Conservation (phyloP, 140 eudicot species). For the Flaveria floridana region DNA sequence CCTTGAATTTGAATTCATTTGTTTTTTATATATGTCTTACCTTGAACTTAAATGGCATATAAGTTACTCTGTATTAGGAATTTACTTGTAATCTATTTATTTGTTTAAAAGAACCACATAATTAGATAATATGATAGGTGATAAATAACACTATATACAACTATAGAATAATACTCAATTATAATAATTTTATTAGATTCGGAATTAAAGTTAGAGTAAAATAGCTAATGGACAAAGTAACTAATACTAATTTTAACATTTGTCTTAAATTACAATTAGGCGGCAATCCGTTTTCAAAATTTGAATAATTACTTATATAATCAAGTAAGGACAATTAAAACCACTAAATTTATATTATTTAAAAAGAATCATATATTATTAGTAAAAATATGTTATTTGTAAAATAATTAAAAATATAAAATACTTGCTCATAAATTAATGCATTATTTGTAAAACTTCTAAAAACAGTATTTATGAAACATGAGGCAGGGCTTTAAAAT, state of each 20-base stretch:
- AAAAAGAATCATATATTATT: background rate
- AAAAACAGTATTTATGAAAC: conserved; percentile 8
- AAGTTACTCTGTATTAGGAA: background rate
- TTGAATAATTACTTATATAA: background rate
- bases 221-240: conserved; percentile 7
- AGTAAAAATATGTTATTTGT: background rate
- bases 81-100: background rate
- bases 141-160: background rate
- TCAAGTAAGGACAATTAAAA: background rate
- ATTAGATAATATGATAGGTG: too few relatives aligned
- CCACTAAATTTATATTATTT: too few relatives aligned
- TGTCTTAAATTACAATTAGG: conserved; percentile 20
- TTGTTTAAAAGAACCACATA: too few relatives aligned
- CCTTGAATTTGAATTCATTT: background rate
- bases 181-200: background rate
- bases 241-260: background rate
- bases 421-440: too few relatives aligned
- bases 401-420: too few relatives aligned
- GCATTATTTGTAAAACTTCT: too few relatives aligned
- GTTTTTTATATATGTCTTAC: conserved; percentile 1
- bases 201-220: background rate
- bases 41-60: background rate
- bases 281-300: conserved; percentile 24
- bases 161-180: too few relatives aligned
- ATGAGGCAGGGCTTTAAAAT: background rate